These are phyloP conservation scores for Aquilaria agallochum DNA, from an alignment of 441 rosid genomes.

Conservation along the genomic window DNA sequence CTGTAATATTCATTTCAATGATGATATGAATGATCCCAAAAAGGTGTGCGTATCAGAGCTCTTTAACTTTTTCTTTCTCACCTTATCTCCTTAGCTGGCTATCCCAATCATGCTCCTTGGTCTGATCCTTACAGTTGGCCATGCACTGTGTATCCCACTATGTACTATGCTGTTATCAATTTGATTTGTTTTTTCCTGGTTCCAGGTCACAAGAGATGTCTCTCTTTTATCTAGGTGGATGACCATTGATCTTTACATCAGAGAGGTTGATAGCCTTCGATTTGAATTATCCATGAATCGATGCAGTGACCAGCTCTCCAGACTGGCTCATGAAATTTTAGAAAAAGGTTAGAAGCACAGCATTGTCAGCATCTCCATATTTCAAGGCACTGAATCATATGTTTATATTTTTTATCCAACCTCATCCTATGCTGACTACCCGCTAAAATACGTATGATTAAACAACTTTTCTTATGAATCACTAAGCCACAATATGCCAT, in stretches of 20 bases:
- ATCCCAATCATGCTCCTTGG: constrained; percentile 4
- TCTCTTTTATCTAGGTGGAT: constrained; percentile 98
- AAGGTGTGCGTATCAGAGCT: no score
- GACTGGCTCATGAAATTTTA: constrained; percentile 80
- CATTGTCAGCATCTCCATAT: background rate
- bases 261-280: constrained; percentile 89
- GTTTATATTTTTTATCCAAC: background rate
- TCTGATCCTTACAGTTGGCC: constrained; percentile 3
- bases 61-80: constrained; percentile 1
- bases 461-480: no score
- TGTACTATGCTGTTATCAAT: constrained; percentile 8
- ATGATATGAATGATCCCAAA: no score
- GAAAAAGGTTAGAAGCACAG: constrained; percentile 56
- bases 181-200: constrained; percentile 16
- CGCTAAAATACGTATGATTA: no score
- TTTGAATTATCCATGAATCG: constrained; percentile 85
- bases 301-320: constrained; percentile 63
- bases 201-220: constrained; percentile 92
- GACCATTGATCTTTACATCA: constrained; percentile 87
- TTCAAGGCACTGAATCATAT: constrained; percentile 3
- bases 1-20: no score
- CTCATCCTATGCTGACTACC: constrained; percentile 5
- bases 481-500: no score
- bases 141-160: no score
- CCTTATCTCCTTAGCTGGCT: background rate